Base-by-base conservation (phyloP, 208 protist species). In the Perkinsela sp. region DNA sequence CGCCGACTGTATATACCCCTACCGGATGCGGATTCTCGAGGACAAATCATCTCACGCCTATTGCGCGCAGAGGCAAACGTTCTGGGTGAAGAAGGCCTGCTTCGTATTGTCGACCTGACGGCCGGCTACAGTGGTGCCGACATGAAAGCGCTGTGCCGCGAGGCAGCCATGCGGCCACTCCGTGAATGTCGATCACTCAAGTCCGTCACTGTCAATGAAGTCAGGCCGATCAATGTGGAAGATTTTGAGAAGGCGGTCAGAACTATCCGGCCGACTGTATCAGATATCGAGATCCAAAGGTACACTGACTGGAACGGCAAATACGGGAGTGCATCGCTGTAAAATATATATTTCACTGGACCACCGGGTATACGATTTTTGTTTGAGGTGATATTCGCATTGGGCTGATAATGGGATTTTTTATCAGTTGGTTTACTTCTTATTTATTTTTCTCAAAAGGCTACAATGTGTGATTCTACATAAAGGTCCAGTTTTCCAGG, bases 1-100 rank as follows among this genome's bases (percentile, higher is more conserved):
- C 93, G 93, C 73, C 79, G 90, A 66, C 90, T 94, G 65, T 93
- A 92, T 76, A 92, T 94, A 32, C 77, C 88, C 6, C 78, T 94
- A 48, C 90, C 90, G 2, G 75, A 87, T 66, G 74, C 71, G 73
- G 30, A 70, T 75, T 0, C 82, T 90, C 71, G 78, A 83, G 66
- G 65, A 88, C n/a, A 80, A 83, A 74, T 71, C 93, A 13, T 89
- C 88, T 74, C 71, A 75, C 31, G 90, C 90, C 70, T 87, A 89
- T 74, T 86, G 40, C 40, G 82, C 0, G 72, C 75, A 30, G 73
- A 78, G 6, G 77, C 89, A 65, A 84, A 81, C 67, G 75, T 88
- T 1, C 76, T 77, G 67, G 67, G 68, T 30, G 83, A 90, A 71
- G 85, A 90, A 0, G 78, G 88, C 74, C 88, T 90, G 73, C 75